These are phyloP conservation scores for Aspergillus nanangensis DNA, from an alignment of 495 filamentous ascomycete genomes.

Conservation along the genomic window DNA sequence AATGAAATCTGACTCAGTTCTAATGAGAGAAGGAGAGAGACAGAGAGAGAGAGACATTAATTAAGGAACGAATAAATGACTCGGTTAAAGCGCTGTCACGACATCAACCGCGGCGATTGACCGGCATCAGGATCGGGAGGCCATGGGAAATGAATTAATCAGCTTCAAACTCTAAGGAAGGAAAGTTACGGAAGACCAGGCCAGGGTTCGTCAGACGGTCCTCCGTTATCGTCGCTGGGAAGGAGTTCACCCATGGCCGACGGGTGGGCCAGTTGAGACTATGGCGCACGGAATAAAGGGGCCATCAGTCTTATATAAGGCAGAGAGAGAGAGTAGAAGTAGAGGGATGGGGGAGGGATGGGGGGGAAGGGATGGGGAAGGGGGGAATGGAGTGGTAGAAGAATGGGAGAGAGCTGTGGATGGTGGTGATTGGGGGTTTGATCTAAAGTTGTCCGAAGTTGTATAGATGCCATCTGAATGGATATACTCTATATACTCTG, in stretches of 20 bases:
- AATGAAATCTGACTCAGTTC: no score
- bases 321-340: no score
- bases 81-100: neutral
- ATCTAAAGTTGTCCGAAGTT: no score
- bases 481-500: no score
- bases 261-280: constrained; percentile 6
- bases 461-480: no score
- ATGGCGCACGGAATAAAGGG: constrained; percentile 10
- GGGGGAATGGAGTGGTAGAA: neutral
- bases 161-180: neutral
- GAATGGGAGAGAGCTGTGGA: constrained; percentile 1
- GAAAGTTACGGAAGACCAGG: neutral
- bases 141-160: constrained; percentile 4
- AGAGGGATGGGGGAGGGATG: no score
- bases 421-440: no score
- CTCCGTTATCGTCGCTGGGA: constrained; percentile 1
- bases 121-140: neutral
- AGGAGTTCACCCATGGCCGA: neutral
- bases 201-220: neutral
- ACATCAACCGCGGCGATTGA: constrained; percentile 1
- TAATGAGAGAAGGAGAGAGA: neutral
- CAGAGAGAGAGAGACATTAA: neutral
- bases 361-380: neutral
- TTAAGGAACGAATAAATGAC: neutral
- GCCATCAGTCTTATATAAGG: neutral